Base-by-base conservation (phyloP, 495 filamentous ascomycete species). In the Aspergillus hancockii region DNA sequence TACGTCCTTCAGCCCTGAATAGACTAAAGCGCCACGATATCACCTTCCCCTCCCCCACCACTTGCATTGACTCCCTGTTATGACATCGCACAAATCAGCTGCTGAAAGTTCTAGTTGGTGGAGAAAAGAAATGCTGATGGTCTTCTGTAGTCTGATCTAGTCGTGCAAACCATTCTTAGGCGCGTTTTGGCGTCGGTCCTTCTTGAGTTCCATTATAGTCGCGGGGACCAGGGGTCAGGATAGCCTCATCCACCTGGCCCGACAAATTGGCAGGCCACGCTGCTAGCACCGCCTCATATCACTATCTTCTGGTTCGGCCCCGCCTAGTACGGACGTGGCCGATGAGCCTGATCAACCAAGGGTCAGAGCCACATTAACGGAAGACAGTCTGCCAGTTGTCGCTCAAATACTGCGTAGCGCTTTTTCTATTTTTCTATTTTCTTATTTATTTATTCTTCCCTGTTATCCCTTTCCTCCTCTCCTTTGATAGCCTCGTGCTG, bases 1-100 rank as follows among this genome's bases (percentile, higher is more conserved):
- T 79, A 75, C 77, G 71, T 77, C 67, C 70, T 58, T 65, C 64
- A 65, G 60, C 61, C 69, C 58, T 67, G 66, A 57, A 66, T 56
- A 65, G 59, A 68, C 69, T 73, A 69, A 71, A 53, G 65, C 63
- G 67, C 67, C 66, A 65, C 61, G 57, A 60, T 64, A 55, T 64
- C 62, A 36, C 60, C 45, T 47, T 55, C 56, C 58, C 55, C 60
- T 53, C 49, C 59, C 52, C 64, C 66, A 62, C 67, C 62, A 56
- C 64, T 54, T 58, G 61, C 46, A 50, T 54, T 28, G 46, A 54
- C 57, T 56, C 45, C 57, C 60, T 28, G 61, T 49, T 46, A 55
- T 69, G 68, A 69, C 67, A 71, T 63, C 75, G 64, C 72, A 75
- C 62, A 63, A 66, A 63, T 65, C 62, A 59, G 57, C 49, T 34